Base-by-base conservation (phyloP, 805 yeast species). In the Candida suzukii region DNA sequence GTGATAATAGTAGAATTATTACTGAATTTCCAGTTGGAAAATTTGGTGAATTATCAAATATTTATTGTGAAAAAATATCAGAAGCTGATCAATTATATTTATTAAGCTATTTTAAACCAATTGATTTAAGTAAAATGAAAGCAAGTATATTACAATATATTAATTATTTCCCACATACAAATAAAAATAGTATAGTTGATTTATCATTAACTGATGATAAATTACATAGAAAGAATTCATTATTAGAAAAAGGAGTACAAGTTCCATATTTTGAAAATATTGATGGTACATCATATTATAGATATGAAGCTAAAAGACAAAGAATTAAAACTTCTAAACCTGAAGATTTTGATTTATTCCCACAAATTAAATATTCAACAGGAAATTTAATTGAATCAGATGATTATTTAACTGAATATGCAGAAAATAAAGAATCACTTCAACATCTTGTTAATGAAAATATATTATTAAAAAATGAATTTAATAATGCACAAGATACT, bases 201-300 rank as follows among this genome's bases (percentile, higher is more conserved):
- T 37, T 34, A n/a, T 24, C 31, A 10, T 31, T 19, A 16, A 12
- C 13, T 11, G 18, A 31, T 12, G 21, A 16, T 4, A 7, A 29
- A 18, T 14, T 11, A 14, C 14, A 12, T 26, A 26, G 29, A 13
- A 26, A 12, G 5, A 26, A 26, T 26, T 11, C 9, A 11, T 26
- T 26, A 12, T 11, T 26, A n/a, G 9, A 12, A 26, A 41, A 36
- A 25, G 63, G 58, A 44, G 36, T 48, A 4, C 45, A 55, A 8
- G 39, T 59, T 29, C 65, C 66, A 3, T 61, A 65, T 64, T 59
- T 57, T 49, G 44, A 50, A 12, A 32, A 38, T 7, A 45, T 36
- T 13, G 48, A 46, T 25, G 50, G 49, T 4, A n/a, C n/a, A n/a
- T 43, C 47, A 7, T 47, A 57, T 21, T 55, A 46, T 33, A 46